Conservation (phyloP, 495 filamentous ascomycete species). For the Penicillium riverlandense region DNA sequence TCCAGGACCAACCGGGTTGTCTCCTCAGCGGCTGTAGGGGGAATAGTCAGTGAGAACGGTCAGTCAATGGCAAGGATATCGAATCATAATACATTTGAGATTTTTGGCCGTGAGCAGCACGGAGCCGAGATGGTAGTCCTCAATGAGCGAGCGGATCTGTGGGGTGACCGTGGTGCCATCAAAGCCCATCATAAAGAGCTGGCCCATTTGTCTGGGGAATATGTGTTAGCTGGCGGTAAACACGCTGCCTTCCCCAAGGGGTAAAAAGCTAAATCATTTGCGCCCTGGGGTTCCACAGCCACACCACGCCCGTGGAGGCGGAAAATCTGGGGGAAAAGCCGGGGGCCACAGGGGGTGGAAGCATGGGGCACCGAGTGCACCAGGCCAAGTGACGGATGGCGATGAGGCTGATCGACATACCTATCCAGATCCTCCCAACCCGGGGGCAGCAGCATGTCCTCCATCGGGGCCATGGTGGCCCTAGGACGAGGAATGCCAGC, state of each 20-base stretch:
- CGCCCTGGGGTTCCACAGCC: slow-evolving; percentile 14
- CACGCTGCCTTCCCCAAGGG: slow-evolving; percentile 5
- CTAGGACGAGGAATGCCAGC: slow-evolving; percentile 32
- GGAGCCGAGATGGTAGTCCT: slow-evolving; percentile 77
- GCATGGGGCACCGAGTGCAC: neutral
- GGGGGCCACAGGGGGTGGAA: slow-evolving; percentile 3
- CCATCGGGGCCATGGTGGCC: slow-evolving; percentile 43
- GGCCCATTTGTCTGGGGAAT: slow-evolving; percentile 56
- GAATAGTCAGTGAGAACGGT: slow-evolving; percentile 11
- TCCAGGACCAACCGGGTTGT: slow-evolving; percentile 76
- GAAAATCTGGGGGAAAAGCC: neutral
- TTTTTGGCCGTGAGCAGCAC: slow-evolving; percentile 86
- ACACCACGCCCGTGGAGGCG: neutral
- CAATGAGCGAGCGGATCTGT: slow-evolving; percentile 77
- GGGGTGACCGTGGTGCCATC: slow-evolving; percentile 83
- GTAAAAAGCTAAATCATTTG: slow-evolving; percentile 11
- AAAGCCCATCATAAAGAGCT: slow-evolving; percentile 94
- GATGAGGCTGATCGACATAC: slow-evolving; percentile 22
- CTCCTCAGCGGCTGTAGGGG: slow-evolving; percentile 64
- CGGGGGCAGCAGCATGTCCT: slow-evolving; percentile 42
- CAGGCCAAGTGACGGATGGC: too few relatives aligned
- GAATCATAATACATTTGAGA: slow-evolving; percentile 61
- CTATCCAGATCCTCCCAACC: slow-evolving; percentile 44
- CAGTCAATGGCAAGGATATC: neutral
- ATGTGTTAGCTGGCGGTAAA: slow-evolving; percentile 14